phyloP scores from a whole-genome alignment of 2,329 filamentous ascomycete genomes.

The Aspergillus ibericus region DNA sequence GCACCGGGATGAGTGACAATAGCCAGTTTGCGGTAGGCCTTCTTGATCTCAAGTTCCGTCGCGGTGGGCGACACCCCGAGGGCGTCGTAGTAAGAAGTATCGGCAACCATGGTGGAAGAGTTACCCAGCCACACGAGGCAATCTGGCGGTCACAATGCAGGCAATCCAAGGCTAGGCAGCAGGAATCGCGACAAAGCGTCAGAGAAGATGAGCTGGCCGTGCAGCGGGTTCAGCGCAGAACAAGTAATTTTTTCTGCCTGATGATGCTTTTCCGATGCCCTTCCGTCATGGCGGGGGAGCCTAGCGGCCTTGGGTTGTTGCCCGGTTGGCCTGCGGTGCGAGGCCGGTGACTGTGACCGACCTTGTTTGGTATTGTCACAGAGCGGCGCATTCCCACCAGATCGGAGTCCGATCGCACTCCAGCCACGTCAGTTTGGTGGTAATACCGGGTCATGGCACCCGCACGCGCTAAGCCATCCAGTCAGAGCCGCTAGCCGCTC shows the following conservation, averaged over 20 bases:
- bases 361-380: not conserved
- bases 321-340: not conserved
- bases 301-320: not conserved
- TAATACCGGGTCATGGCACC: conserved; percentile 5
- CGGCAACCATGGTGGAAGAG: conserved; percentile 69
- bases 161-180: not conserved
- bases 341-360: not conserved
- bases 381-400: conserved; percentile 2
- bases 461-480: not conserved
- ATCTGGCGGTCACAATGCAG: not conserved
- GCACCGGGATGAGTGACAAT: conserved; percentile 87
- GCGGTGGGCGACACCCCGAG: conserved; percentile 82
- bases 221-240: not conserved
- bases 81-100: conserved; percentile 85
- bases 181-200: not conserved
- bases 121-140: conserved; percentile 4
- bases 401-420: too few species aligned
- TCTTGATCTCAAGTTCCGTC: conserved; percentile 91
- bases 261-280: conserved; percentile 17
- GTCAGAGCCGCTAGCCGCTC: conserved; percentile 5
- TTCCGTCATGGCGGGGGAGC: conserved; percentile 30
- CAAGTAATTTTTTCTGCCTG: conserved; percentile 24
- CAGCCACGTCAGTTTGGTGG: not conserved
- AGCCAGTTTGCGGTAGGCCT: conserved; percentile 91
- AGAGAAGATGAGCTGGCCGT: not conserved